A percentile compares a stretch with the other conserved stretches of the same genome.
Conservation (phyloP, 2,329 filamentous ascomycete species). For the Diaporthe sp. region DNA sequence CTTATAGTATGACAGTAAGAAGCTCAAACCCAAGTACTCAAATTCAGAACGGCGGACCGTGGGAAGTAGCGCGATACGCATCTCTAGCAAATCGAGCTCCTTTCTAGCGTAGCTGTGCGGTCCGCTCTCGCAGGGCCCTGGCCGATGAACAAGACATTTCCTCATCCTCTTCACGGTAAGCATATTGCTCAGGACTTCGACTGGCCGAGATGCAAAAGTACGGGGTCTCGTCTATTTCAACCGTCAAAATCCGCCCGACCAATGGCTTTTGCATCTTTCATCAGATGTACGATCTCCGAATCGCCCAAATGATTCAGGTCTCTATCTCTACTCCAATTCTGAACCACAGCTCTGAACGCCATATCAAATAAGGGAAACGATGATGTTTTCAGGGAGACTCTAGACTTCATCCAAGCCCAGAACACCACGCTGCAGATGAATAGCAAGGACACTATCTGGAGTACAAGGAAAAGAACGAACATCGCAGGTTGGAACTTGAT, state of each 20-base stretch:
- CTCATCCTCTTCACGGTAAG: too few species aligned
- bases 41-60: too few species aligned
- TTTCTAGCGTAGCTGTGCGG: too few species aligned
- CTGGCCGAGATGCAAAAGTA: too few species aligned
- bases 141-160: too few species aligned
- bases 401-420: neutral
- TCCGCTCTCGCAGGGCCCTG: too few species aligned
- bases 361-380: neutral
- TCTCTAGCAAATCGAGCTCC: too few species aligned
- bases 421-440: neutral
- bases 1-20: too few species aligned
- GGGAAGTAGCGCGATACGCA: too few species aligned
- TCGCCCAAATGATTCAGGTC: neutral
- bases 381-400: neutral
- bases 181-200: too few species aligned
- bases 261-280: neutral
- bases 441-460: neutral
- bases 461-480: neutral
- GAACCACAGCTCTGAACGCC: neutral
- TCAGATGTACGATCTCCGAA: neutral
- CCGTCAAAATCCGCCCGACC: neutral
- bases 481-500: neutral
- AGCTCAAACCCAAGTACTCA: too few species aligned
- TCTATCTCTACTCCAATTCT: fast-evolving
- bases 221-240: too few species aligned